phyloP scores from a whole-genome alignment of 768 basidiomycete species.

The Lentinus tigrinus region DNA sequence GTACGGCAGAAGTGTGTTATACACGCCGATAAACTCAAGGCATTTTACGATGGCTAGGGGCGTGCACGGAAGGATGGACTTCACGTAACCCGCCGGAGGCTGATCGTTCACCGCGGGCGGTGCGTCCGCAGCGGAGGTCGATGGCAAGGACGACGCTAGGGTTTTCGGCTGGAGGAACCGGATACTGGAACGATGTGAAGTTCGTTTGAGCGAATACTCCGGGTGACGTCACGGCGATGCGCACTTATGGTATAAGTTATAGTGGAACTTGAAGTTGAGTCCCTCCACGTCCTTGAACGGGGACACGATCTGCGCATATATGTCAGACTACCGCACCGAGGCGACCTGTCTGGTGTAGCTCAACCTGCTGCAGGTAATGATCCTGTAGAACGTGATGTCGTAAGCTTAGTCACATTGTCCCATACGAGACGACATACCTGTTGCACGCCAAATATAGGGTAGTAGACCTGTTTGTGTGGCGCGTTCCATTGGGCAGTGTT shows the following conservation, averaged over 20 bases:
- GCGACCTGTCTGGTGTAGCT: conserved; percentile 8
- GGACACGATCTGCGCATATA: conserved; percentile 69
- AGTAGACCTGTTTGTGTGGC: conserved; percentile 68
- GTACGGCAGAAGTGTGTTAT: conserved; percentile 89
- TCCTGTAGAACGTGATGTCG: conserved; percentile 50
- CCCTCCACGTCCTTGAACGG: conserved; percentile 98
- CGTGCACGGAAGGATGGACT: conserved; percentile 96
- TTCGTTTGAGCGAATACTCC: neutral
- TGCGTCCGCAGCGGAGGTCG: conserved; percentile 18
- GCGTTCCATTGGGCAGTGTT: neutral
- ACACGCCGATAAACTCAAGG: conserved; percentile 87
- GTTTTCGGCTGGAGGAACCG: conserved; percentile 86
- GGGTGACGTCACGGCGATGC: conserved; percentile 15
- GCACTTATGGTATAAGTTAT: conserved; percentile 93
- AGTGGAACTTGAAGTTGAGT: conserved; percentile 92
- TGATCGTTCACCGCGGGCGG: conserved; percentile 46
- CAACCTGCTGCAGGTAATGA: conserved; percentile 92
- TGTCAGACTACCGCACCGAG: neutral
- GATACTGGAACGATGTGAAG: conserved; percentile 69
- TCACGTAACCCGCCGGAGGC: conserved; percentile 83
- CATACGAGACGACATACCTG: conserved; percentile 54
- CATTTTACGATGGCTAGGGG: conserved; percentile 96
- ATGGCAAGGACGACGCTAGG: conserved; percentile 48
- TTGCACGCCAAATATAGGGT: conserved; percentile 89
- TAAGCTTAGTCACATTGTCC: neutral